Evolutionary conservation across 2,329 filamentous ascomycete species (phyloP), one percentile per base, ranked within the genome.

Genomic region (Rhinocladiella similis): DNA sequence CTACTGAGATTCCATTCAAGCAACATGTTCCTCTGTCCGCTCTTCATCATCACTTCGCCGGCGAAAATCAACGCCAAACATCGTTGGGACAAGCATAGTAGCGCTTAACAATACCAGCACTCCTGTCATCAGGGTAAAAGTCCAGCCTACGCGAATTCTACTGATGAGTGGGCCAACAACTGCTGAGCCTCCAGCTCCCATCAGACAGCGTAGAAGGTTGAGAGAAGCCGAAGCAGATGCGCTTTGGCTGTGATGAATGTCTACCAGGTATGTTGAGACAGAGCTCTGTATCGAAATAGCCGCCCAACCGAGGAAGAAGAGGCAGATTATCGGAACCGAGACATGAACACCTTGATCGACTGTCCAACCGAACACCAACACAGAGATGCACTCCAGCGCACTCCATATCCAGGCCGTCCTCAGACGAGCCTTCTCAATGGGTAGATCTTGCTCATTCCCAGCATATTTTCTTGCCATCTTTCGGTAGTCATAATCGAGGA

Each of bases 291-390:
- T 79, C 0, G 79, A 80, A 4, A 80, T 72, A 0, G 75, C 74
- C 0, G 79, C 73, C 79, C 79, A 82, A 3, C 81, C 80, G 0
- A 77, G 77, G 36, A 82, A 68, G 52, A 83, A 83, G 0, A 77
- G 79, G 0, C 76, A 75, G 1, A 79, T 65, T 29, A 83, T 77
- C 0, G 80, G 79, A 0, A 79, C 68, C 0, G 78, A 75, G 16
- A 83, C 78, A 45, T 77, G 77, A 0, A 80, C 73, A 0, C 61
- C 59, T 50, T 75, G 77, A 13, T 80, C 69, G 6, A 81, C 73
- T 0, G 76, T 78, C 80, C 81, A 83, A 33, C 81, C 80, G 47
- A 82, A 83, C 19, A 77, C 60, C 1, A 81, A 45, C 14, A 81
- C 73, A 0, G 80, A 77, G 0, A 73, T 47, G 42, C 75, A 77